Conservation (phyloP, 1,284 basidiomycete genomes). For the Cryptococcus sp. region DNA sequence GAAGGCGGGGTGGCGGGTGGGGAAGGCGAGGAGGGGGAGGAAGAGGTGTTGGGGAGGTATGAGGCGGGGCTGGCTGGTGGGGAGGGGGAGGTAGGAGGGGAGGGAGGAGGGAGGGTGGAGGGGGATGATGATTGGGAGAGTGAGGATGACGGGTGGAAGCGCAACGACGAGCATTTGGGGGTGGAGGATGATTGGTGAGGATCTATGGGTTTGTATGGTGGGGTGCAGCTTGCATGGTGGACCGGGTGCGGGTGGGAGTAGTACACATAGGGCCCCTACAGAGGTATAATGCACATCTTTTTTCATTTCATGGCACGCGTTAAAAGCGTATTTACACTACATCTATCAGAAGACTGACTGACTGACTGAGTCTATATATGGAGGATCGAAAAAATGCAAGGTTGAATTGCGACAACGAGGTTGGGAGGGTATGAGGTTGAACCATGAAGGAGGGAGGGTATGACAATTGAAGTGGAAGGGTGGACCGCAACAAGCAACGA, state of each 20-base stretch:
- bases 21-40: slow-evolving; percentile 16
- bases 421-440: slow-evolving; percentile 5
- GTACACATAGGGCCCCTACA: no score
- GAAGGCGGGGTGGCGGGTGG: slow-evolving; percentile 17
- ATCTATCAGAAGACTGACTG: no score
- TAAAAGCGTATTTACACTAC: no score
- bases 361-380: no score
- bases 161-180: slow-evolving; percentile 17
- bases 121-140: slow-evolving; percentile 16
- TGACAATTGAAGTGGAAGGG: neutral
- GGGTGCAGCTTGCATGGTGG: neutral
- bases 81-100: neutral
- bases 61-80: slow-evolving; percentile 6
- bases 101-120: slow-evolving; percentile 1
- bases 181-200: slow-evolving; percentile 23
- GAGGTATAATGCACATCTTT: no score
- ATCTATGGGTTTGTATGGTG: neutral
- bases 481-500: neutral
- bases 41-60: slow-evolving; percentile 14
- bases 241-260: no score
- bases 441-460: neutral
- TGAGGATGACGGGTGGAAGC: slow-evolving; percentile 40
- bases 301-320: no score
- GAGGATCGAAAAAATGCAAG: slow-evolving; percentile 10
- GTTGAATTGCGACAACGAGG: slow-evolving; percentile 18